These are phyloP conservation scores for Saxophila tyrrhenica DNA, from an alignment of 495 filamentous ascomycete species.

Conservation along the genomic window DNA sequence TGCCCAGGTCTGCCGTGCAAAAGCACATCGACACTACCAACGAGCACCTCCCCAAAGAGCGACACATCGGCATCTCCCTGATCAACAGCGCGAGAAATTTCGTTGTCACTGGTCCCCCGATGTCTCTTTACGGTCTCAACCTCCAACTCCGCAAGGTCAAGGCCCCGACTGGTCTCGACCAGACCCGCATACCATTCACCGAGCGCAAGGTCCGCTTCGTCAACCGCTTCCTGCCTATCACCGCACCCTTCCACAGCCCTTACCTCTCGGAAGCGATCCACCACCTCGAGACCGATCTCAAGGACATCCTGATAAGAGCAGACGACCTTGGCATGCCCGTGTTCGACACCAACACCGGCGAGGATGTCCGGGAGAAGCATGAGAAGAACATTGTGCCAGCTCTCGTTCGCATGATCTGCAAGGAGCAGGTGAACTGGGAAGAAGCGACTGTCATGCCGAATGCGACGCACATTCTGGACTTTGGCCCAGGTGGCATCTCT, in stretches of 20 bases:
- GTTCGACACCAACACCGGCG: conserved; percentile 75
- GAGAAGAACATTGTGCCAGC: conserved; percentile 61
- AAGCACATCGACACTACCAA: conserved; percentile 94
- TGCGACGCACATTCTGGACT: conserved; percentile 90
- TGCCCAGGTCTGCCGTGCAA: conserved; percentile 73
- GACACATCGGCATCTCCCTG: conserved; percentile 88
- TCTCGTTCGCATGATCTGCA: conserved; percentile 84
- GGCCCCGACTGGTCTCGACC: conserved; percentile 89
- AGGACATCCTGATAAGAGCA: conserved; percentile 60
- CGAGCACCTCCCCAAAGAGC: conserved; percentile 79
- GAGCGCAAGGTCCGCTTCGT: conserved; percentile 93
- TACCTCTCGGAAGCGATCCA: conserved; percentile 72
- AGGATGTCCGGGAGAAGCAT: conserved; percentile 60
- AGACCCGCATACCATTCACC: conserved; percentile 87
- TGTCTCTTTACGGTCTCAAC: conserved; percentile 92
- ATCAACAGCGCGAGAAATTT: conserved; percentile 95
- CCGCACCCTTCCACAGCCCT: conserved; percentile 93
- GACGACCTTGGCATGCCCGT: conserved; percentile 66
- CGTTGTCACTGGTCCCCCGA: conserved; percentile 91
- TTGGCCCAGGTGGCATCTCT: conserved; percentile 91
- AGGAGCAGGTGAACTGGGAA: conserved; percentile 88
- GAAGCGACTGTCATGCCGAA: conserved; percentile 76
- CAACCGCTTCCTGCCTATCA: conserved; percentile 95
- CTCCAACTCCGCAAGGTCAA: conserved; percentile 89
- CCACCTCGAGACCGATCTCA: conserved; percentile 74